A percentile compares a stretch with the other conserved stretches of the same genome.
phyloP scores from a whole-genome alignment of 495 filamentous ascomycete genomes.

The Penicillium coprophilum region DNA sequence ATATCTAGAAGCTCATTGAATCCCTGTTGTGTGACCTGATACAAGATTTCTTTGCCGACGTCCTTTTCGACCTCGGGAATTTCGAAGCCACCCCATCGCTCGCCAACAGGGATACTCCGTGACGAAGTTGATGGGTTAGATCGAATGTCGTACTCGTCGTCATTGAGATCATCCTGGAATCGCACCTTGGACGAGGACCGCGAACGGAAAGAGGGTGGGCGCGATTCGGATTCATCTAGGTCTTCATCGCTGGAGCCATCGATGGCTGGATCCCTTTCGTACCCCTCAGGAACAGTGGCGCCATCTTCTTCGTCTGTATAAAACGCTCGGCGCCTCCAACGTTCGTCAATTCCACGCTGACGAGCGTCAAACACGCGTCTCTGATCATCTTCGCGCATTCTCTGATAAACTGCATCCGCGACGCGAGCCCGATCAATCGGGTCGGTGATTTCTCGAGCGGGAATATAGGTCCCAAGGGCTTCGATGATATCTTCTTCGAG shows the following conservation, averaged over 20 bases:
- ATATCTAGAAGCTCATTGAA: conserved; percentile 89
- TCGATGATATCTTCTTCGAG: conserved; percentile 42
- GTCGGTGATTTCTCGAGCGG: conserved; percentile 43
- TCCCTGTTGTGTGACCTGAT: conserved; percentile 84
- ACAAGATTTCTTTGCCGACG: conserved; percentile 83
- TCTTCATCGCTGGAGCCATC: conserved; percentile 36
- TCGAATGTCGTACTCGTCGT: conserved; percentile 64
- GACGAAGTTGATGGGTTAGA: conserved; percentile 82
- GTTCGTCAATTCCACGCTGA: conserved; percentile 61
- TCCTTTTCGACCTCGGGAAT: conserved; percentile 79
- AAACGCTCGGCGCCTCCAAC: conserved; percentile 71
- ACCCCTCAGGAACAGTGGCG: conserved; percentile 59
- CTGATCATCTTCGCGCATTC: conserved; percentile 44
- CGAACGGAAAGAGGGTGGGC: conserved; percentile 62
- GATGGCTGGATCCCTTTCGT: conserved; percentile 62
- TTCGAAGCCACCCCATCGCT: conserved; percentile 81
- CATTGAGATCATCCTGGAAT: conserved; percentile 68
- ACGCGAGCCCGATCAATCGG: conserved; percentile 43
- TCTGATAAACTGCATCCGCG: conserved; percentile 38
- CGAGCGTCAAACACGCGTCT: conserved; percentile 41
- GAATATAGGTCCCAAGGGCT: conserved; percentile 38
- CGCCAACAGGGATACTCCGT: conserved; percentile 66
- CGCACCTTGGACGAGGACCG: conserved; percentile 82
- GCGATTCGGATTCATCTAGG: conserved; percentile 44
- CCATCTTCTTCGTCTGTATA: conserved; percentile 83